Evolutionary conservation across 163 green algal genomes (phyloP), one percentile per base, ranked within the genome.

Genomic region (Scenedesmus sp.): DNA sequence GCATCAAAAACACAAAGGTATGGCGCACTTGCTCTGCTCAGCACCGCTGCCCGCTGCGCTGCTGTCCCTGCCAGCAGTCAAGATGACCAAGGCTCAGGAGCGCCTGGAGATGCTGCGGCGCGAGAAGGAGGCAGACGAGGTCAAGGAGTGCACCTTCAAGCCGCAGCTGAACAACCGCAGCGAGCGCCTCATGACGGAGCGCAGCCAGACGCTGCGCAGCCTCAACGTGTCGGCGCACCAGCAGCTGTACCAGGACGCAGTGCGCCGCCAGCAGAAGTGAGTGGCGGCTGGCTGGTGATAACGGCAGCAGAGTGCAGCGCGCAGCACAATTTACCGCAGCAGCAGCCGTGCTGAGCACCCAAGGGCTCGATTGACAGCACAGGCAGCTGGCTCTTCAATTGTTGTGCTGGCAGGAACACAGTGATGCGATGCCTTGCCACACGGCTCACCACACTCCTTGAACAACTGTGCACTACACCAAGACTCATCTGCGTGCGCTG

Each of bases 171-270:
- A 96, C 90, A 81, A 64, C 20, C 92, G 88, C 87, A 96, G 92
- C 74, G 92, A 94, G 56, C 26, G 84, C 54, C 88, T 98, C 46
- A 87, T 88, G 88, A 90, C 93, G 56, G 88, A 92, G 74, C 84
- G 81, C 74, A 87, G 26, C 55, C 82, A 94, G 82, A 93, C 81
- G 56, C 87, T 94, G 73, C 84, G 89, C 55, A 91, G 67, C 82
- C 90, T 94, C 62, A 93, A 94, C 83, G 94, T 97, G 52, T 94
- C 85, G 15, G 86, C 94, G 0, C 94, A 98, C 88, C 95, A 98
- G 83, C 96, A 97, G 93, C 94, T 98, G 62, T 98, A 95, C 90
- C 94, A 96, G 90, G 96, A 98, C 64, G 95, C 96, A 0, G 82
- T 93, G n/a, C 92, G 95, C 26, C 94, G 94, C 86, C 94, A 96